These are phyloP conservation scores for Phylloboletellus chloephorus DNA, from an alignment of 1,284 basidiomycete genomes.

Conservation along the genomic window DNA sequence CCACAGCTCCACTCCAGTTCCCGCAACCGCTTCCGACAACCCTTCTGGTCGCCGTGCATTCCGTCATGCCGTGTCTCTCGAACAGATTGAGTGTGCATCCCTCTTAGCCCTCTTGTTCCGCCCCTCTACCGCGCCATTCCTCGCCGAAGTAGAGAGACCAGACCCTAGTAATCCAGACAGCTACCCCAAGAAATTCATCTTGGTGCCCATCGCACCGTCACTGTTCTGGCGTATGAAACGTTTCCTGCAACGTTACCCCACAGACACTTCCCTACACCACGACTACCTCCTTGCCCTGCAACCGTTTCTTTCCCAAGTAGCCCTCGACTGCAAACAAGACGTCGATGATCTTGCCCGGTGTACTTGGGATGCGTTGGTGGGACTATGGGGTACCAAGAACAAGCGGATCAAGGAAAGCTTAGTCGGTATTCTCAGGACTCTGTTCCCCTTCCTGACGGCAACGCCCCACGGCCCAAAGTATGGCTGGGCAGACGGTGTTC, in stretches of 20 bases:
- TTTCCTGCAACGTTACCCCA: constrained; percentile 60
- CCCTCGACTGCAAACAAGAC: constrained; percentile 62
- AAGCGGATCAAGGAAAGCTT: constrained; percentile 62
- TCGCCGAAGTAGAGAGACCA: constrained; percentile 33
- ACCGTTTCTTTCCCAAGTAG: constrained; percentile 62
- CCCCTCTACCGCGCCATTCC: constrained; percentile 52
- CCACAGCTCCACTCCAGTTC: constrained; percentile 20
- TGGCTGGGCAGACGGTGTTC: constrained; percentile 40
- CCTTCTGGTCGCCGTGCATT: constrained; percentile 13
- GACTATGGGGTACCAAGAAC: constrained; percentile 74
- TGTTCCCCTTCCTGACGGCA: constrained; percentile 67
- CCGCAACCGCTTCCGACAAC: constrained; percentile 14
- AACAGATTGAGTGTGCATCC: constrained; percentile 67
- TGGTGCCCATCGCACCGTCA: constrained; percentile 36
- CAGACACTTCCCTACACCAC: constrained; percentile 70
- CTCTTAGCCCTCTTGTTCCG: constrained; percentile 64
- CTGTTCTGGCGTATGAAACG: constrained; percentile 63
- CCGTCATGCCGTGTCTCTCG: constrained; percentile 42
- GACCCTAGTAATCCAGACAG: constrained; percentile 20
- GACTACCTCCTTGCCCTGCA: constrained; percentile 68
- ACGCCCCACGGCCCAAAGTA: constrained; percentile 17
- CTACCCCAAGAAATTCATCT: constrained; percentile 19
- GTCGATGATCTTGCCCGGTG: constrained; percentile 55
- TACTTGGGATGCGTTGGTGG: constrained; percentile 61
- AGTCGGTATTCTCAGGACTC: constrained; percentile 58